These are phyloP conservation scores for Platismatia glauca DNA, from an alignment of 495 filamentous ascomycete species.

Conservation along the genomic window DNA sequence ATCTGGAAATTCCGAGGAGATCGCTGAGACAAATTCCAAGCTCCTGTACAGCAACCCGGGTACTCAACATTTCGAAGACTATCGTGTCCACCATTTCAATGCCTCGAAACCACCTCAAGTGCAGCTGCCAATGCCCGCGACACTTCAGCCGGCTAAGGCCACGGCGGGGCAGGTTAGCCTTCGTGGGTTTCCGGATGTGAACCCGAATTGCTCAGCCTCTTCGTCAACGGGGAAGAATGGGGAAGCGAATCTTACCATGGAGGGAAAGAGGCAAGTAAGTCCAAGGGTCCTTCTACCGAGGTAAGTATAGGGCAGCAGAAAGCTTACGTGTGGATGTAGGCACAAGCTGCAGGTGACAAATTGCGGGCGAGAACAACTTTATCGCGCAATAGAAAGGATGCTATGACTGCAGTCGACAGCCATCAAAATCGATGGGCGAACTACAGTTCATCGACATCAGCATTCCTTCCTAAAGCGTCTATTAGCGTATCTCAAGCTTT, in stretches of 20 bases:
- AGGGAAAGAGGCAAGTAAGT: constrained; percentile 21
- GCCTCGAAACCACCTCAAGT: constrained; percentile 12
- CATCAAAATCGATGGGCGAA: constrained; percentile 14
- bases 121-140: background rate
- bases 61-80: constrained; percentile 1
- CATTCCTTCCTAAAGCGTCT: constrained; percentile 7
- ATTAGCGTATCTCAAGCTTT: background rate
- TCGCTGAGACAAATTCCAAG: background rate
- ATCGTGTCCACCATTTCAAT: constrained; percentile 9
- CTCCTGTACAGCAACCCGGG: background rate
- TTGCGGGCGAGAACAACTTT: constrained; percentile 11
- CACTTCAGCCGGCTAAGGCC: too few relatives aligned
- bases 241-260: constrained; percentile 16
- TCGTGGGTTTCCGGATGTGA: background rate
- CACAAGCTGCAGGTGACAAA: constrained; percentile 16
- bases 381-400: too few relatives aligned
- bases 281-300: background rate
- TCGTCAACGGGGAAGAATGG: background rate
- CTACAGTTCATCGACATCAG: constrained; percentile 8
- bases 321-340: constrained; percentile 9
- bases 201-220: background rate
- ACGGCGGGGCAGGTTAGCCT: background rate
- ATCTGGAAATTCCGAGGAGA: background rate
- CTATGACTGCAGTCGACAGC: constrained; percentile 3
- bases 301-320: background rate